Percentiles rank a stretch among this genome's conserved stretches.
Conservation (phyloP, 2,329 filamentous ascomycete species). For the Sclerotinia minor region DNA sequence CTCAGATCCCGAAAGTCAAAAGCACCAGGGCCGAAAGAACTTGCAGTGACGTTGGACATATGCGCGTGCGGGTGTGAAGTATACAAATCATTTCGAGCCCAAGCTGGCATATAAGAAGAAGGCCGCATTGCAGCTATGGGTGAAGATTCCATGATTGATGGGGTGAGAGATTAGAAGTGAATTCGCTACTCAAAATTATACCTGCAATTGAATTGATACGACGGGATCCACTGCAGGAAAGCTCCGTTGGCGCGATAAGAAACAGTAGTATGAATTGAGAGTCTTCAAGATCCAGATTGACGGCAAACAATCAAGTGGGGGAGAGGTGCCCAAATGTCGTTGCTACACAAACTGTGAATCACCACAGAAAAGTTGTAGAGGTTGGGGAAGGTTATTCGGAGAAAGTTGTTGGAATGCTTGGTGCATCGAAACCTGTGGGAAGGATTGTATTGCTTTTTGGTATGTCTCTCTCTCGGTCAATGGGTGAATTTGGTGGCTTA, state of each 20-base stretch:
- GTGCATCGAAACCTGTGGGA: slow-evolving; percentile 19
- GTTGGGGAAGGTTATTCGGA: slow-evolving; percentile 19
- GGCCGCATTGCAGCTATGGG: slow-evolving; percentile 92
- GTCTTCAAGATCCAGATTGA: slow-evolving; percentile 2
- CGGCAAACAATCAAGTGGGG: slow-evolving; percentile 20
- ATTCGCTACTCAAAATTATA: slow-evolving; percentile 20
- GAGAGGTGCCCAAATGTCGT: slow-evolving; percentile 18
- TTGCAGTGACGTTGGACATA: slow-evolving; percentile 50
- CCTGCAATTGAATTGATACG: slow-evolving; percentile 20
- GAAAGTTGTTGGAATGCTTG: slow-evolving; percentile 24
- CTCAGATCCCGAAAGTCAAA: slow-evolving; percentile 77
- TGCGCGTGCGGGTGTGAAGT: slow-evolving; percentile 50
- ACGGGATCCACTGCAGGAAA: background rate
- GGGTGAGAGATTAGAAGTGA: background rate
- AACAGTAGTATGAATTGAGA: slow-evolving; percentile 14
- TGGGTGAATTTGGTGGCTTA: slow-evolving; percentile 9
- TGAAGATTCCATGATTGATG: slow-evolving; percentile 78
- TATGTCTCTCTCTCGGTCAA: slow-evolving; percentile 1
- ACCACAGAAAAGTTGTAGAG: slow-evolving; percentile 11
- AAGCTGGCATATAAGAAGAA: slow-evolving; percentile 63
- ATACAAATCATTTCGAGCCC: slow-evolving; percentile 57
- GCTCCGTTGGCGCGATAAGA: background rate
- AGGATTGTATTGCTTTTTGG: background rate
- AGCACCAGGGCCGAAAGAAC: slow-evolving; percentile 59
- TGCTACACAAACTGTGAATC: slow-evolving; percentile 20